Evolutionary conservation across 1,139 yeast genomes (phyloP), one percentile per base, ranked within the genome.

Genomic region (Geotrichum histeridarum): DNA sequence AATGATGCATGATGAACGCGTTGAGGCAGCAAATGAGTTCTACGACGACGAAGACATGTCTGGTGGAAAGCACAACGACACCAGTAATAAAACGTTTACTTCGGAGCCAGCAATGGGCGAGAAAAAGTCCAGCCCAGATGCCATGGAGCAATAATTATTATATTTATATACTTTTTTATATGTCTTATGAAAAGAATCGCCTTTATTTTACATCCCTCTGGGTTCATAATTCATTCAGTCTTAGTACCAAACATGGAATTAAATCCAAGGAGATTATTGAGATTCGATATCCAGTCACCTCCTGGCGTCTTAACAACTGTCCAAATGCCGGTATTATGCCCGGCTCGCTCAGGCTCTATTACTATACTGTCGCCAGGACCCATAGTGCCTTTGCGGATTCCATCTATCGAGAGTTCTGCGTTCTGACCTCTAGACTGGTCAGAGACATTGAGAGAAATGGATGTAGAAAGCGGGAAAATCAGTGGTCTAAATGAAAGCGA

Each of bases 221-320:
- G 14, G 33, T 8, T 11, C 35, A 39, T 8, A 18, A 4, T 36
- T 41, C 18, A 30, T 12, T 43, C 36, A 14, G 50, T 11, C 51
- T 37, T 49, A 53, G 51, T 59, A 8, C 83, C 83, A 68, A 91
- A 91, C 52, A 88, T 80, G 17, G 90, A 82, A 67, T 91, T 91
- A 76, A 91, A 91, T 1, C 97, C 97, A 42, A 91, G 72, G 58
- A 91, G 75, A 61, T 87, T 91, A 65, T 91, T 91, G 56, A 91
- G 82, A 51, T 94, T 96, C 57, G 79, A 79, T 1, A 91, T 88
- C 98, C 98, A 91, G 67, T 91, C 97, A 60, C 86, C 84, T 59
- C 84, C 89, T 6, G 39, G 32, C 11, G 84, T 77, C 55, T 83
- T 78, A 0, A 95, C 88, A 4, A 91, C 84, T 70, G 97, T 90